Evolutionary conservation across 768 basidiomycete genomes (phyloP), one percentile per base, ranked within the genome.

Genomic region (Vararia minispora): DNA sequence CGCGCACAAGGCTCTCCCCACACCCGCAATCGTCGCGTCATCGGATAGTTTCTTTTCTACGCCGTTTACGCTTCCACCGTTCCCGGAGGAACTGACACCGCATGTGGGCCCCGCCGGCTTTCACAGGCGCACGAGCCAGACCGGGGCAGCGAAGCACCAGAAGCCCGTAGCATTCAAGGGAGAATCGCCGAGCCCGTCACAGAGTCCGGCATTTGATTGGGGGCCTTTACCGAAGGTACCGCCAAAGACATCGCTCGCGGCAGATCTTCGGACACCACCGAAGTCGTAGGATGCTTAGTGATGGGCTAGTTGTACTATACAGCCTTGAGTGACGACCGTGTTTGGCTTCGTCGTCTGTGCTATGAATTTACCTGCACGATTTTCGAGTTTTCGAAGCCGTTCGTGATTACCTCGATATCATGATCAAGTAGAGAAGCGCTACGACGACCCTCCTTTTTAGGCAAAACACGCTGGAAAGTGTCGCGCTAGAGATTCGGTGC

Each of bases 161-260:
- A 61, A 56, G 36, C 52, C 66, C 2, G 55, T 60, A 24, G 29
- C 43, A 11, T 31, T 62, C 33, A 59, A 56, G 49, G 62, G 58
- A 25, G 35, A 37, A 4, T 37, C 46, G 9, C 27, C 47, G 10
- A 6, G 16, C n/a, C 27, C 43, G 26, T 40, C 44, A 16, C 27
- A 47, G 13, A 35, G 39, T n/a, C 37, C 49, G 1, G 28, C 57
- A 1, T 76, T 78, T 52, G 65, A 71, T 46, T 79, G 77, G 77
- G 78, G 78, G 8, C 76, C 76, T 1, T 47, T 79, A 41, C 77
- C 77, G 3, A 34, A 33, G 14, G 34, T 45, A 16, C 41, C 34
- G 37, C 46, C 48, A n/a, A 46, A 39, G 48, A 41, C 39, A 18
- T 38, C 37, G 29, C 27, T 49, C 7, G 12, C 41, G 8, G 39